Evolutionary conservation across 352 stramenopile species (phyloP).

Genomic region (Globisporangium solare): DNA sequence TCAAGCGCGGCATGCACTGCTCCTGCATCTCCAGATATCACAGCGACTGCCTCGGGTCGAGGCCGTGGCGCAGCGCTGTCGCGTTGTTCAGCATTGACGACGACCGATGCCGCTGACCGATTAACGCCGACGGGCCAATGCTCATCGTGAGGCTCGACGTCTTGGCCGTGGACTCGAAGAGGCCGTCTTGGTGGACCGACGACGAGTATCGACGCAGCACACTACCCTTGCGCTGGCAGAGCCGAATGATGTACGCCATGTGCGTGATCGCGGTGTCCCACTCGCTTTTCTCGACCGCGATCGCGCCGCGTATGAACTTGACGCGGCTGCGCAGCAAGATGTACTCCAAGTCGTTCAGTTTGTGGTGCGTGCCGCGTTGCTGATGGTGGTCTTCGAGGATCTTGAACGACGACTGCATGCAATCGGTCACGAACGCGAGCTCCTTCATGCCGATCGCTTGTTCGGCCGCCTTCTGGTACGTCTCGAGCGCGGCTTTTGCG

Average conservation of each 20-base stretch:
- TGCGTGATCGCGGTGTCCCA: constrained; percentile 57
- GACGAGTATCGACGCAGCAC: constrained; percentile 48
- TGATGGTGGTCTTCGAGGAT: constrained; percentile 46
- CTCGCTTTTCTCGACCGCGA: constrained; percentile 69
- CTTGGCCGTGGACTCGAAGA: constrained; percentile 22
- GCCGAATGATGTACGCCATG: constrained; percentile 55
- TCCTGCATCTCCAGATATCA: constrained; percentile 20
- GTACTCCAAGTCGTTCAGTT: constrained; percentile 52
- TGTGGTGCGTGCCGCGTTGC: constrained; percentile 11
- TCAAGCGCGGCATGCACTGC: constrained; percentile 38
- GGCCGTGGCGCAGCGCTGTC: neutral
- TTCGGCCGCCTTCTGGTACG: constrained; percentile 57
- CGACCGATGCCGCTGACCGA: neutral
- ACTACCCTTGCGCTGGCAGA: constrained; percentile 63
- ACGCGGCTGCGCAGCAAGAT: constrained; percentile 63
- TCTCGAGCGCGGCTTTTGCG: constrained; percentile 45
- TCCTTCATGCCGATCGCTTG: constrained; percentile 51
- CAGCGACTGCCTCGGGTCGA: constrained; percentile 13
- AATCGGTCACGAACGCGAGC: constrained; percentile 62
- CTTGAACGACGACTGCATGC: constrained; percentile 70
- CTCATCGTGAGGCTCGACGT: constrained; percentile 19
- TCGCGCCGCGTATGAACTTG: constrained; percentile 66
- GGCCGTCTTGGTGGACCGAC: constrained; percentile 26
- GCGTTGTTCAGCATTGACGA: neutral
- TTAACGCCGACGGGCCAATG: constrained; percentile 6